phyloP scores from a whole-genome alignment of 352 stramenopile genomes.

The Peronospora tabacina region DNA sequence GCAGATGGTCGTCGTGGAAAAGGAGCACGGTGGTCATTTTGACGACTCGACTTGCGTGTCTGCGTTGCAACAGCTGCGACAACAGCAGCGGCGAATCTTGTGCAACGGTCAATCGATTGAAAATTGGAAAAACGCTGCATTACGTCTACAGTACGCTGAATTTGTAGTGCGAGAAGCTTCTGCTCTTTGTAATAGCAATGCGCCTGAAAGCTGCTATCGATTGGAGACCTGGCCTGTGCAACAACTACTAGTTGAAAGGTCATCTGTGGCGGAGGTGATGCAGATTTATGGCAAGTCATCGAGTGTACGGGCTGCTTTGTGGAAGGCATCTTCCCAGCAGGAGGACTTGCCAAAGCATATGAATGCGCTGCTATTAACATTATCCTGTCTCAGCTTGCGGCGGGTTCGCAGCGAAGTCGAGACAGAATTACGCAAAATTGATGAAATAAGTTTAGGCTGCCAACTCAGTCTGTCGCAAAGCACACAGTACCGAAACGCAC shows the following conservation, averaged over 20 bases:
- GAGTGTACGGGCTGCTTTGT: constrained; percentile 32
- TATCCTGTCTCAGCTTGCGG: constrained; percentile 56
- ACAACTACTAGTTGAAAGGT: constrained; percentile 36
- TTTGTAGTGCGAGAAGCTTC: constrained; percentile 40
- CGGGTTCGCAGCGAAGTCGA: constrained; percentile 74
- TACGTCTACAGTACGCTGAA: constrained; percentile 38
- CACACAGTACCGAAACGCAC: constrained; percentile 57
- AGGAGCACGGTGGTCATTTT: constrained; percentile 44
- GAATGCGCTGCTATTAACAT: constrained; percentile 37
- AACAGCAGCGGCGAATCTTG: constrained; percentile 48
- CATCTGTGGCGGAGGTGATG: constrained; percentile 36
- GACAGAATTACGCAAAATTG: constrained; percentile 63
- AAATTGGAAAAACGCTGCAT: constrained; percentile 38
- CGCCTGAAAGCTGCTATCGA: constrained; percentile 13
- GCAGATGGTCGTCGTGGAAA: constrained; percentile 74
- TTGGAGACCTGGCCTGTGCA: constrained; percentile 22
- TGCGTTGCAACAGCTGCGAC: constrained; percentile 38
- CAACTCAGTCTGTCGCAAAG: constrained; percentile 43
- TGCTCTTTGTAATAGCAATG: constrained; percentile 1
- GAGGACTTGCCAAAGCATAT: constrained; percentile 29
- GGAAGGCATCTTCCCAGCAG: constrained; percentile 33
- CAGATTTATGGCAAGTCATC: constrained; percentile 40
- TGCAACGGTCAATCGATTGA: constrained; percentile 55
- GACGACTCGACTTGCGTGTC: constrained; percentile 34
- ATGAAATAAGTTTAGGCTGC: constrained; percentile 75